Percentiles rank a stretch among this genome's conserved stretches.
Conservation (phyloP, 164 flowering plant species). For the Macadamia integrifolia region DNA sequence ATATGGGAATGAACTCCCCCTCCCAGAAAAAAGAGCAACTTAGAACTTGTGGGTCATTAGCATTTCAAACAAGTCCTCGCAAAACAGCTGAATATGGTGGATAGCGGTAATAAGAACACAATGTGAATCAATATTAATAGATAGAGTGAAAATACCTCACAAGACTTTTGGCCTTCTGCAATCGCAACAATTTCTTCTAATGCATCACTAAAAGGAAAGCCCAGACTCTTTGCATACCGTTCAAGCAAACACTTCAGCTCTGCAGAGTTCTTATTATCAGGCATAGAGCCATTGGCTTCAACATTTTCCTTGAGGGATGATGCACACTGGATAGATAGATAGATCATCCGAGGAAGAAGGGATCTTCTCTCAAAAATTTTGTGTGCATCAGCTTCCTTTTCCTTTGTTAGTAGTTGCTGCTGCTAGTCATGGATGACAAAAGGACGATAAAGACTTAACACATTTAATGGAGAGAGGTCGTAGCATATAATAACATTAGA, state of each 20-base stretch:
- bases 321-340: slow-evolving; percentile 61
- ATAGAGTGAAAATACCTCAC: slow-evolving; percentile 38
- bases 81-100: not conserved
- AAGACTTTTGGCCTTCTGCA: slow-evolving; percentile 32
- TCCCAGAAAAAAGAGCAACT: too few species aligned
- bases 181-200: slow-evolving; percentile 35
- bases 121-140: not conserved
- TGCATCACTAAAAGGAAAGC: slow-evolving; percentile 58
- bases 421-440: slow-evolving; percentile 1
- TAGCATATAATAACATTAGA: not conserved
- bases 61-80: too few species aligned
- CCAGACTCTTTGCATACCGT: slow-evolving; percentile 57
- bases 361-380: slow-evolving; percentile 56
- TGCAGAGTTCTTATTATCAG: slow-evolving; percentile 30
- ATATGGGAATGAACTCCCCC: too few species aligned
- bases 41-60: too few species aligned
- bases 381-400: slow-evolving; percentile 35
- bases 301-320: slow-evolving; percentile 42
- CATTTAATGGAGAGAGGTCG: not conserved
- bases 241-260: slow-evolving; percentile 70
- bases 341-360: slow-evolving; percentile 71
- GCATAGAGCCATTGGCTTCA: slow-evolving; percentile 51
- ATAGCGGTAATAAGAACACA: not conserved
- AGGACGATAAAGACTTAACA: not conserved
- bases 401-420: slow-evolving; percentile 30